Percentiles rank a stretch among this genome's conserved stretches.
phyloP scores from a whole-genome alignment of 1,284 basidiomycete species.

The Schizopora paradoxa region DNA sequence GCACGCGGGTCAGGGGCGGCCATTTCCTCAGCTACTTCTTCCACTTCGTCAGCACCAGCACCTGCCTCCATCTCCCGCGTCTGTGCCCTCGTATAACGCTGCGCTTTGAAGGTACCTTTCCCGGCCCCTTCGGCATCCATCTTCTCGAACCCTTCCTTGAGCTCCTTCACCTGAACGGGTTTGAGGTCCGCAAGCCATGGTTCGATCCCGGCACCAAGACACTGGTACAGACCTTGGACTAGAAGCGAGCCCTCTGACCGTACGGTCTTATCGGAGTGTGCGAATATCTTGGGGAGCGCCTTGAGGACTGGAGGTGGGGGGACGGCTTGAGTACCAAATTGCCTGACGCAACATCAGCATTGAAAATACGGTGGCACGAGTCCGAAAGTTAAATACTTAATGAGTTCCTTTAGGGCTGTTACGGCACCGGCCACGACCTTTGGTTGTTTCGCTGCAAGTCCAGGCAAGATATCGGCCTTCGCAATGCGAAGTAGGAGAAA shows the following conservation, averaged over 20 bases:
- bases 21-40: slow-evolving; percentile 31
- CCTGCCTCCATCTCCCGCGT: slow-evolving; percentile 68
- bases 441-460: slow-evolving; percentile 89
- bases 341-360: slow-evolving; percentile 36
- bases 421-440: slow-evolving; percentile 88
- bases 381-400: slow-evolving; percentile 39
- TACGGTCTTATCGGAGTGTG: slow-evolving; percentile 93
- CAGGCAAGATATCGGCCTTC: slow-evolving; percentile 80
- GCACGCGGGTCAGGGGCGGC: slow-evolving; percentile 73
- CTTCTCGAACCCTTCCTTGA: slow-evolving; percentile 85
- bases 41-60: slow-evolving; percentile 37
- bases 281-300: slow-evolving; percentile 87
- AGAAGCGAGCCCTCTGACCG: slow-evolving; percentile 87
- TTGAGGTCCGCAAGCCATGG: slow-evolving; percentile 90
- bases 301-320: slow-evolving; percentile 82
- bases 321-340: slow-evolving; percentile 78
- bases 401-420: slow-evolving; percentile 74
- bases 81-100: slow-evolving; percentile 73
- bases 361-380: not conserved
- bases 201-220: slow-evolving; percentile 84
- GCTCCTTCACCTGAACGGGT: slow-evolving; percentile 96
- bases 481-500: slow-evolving; percentile 13
- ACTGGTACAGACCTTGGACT: slow-evolving; percentile 78
- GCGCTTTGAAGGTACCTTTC: slow-evolving; percentile 75
- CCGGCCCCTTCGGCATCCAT: slow-evolving; percentile 83